Evolutionary conservation across 805 yeast species (phyloP).

Genomic region (Blastobotrys mokoenaii): DNA sequence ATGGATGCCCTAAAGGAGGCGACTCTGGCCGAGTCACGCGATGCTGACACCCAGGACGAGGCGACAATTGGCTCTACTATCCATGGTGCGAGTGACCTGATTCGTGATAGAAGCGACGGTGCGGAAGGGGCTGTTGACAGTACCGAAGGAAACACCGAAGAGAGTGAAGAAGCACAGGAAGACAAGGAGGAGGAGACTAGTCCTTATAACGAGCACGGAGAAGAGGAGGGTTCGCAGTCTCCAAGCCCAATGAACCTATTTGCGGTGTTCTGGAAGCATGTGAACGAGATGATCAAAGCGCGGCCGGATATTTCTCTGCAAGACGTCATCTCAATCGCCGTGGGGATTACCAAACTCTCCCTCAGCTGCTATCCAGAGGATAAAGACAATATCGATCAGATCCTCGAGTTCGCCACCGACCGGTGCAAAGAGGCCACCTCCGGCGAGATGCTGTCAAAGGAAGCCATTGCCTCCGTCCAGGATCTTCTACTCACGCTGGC

Average conservation of each 20-base stretch:
- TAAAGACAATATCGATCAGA: slow-evolving; percentile 48
- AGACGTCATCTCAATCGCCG: slow-evolving; percentile 56
- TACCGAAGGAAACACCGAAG: slow-evolving; percentile 4
- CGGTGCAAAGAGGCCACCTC: slow-evolving; percentile 19
- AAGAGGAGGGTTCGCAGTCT: slow-evolving; percentile 1
- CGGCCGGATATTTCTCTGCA: slow-evolving; percentile 61
- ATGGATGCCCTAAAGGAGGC: slow-evolving; percentile 6
- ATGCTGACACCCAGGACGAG: neutral
- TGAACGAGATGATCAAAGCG: slow-evolving; percentile 43
- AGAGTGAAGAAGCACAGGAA: slow-evolving; percentile 3
- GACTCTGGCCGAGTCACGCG: slow-evolving; percentile 1
- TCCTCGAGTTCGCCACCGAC: slow-evolving; percentile 45
- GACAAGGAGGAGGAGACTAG: slow-evolving; percentile 6
- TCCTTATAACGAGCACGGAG: slow-evolving; percentile 11
- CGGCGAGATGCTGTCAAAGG: slow-evolving; percentile 20
- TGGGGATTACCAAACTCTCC: slow-evolving; percentile 56
- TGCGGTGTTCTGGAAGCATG: slow-evolving; percentile 57
- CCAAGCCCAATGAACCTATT: slow-evolving; percentile 38
- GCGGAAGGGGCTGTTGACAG: slow-evolving; percentile 8
- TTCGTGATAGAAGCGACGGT: neutral
- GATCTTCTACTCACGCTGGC: slow-evolving; percentile 30
- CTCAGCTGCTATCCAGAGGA: slow-evolving; percentile 59
- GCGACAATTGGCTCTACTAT: too few species aligned
- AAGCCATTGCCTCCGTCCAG: slow-evolving; percentile 21
- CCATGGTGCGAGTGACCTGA: too few species aligned